Conservation (phyloP, 306 rosid species). For the cucumber (Cucumis sativus) region DNA sequence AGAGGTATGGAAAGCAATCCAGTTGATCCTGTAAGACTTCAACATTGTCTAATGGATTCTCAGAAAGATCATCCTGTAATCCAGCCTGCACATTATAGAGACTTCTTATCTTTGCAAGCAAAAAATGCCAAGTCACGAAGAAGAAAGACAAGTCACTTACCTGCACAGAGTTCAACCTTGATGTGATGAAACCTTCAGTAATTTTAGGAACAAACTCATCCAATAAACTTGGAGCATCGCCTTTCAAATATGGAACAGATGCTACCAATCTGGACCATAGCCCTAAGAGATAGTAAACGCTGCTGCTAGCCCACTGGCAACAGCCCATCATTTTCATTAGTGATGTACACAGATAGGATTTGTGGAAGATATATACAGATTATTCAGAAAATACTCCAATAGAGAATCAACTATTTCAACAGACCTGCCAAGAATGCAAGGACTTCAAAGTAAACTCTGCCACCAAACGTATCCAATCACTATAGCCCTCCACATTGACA, state of each 20-base stretch:
- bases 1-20: slow-evolving; percentile 89
- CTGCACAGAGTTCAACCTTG: slow-evolving; percentile 94
- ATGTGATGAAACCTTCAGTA: slow-evolving; percentile 88
- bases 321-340: slow-evolving; percentile 25
- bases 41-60: slow-evolving; percentile 89
- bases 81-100: slow-evolving; percentile 50
- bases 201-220: slow-evolving; percentile 98
- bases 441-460: slow-evolving; percentile 93
- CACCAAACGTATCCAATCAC: slow-evolving; percentile 86
- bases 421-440: slow-evolving; percentile 93
- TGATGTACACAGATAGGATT: slow-evolving; percentile 11
- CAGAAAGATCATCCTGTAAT: slow-evolving; percentile 85
- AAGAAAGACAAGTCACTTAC: slow-evolving; percentile 26
- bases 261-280: slow-evolving; percentile 98
- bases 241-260: slow-evolving; percentile 97
- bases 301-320: slow-evolving; percentile 98
- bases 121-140: slow-evolving; percentile 5
- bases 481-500: slow-evolving; percentile 77
- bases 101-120: slow-evolving; percentile 9
- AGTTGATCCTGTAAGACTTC: slow-evolving; percentile 98
- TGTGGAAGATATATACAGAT: slow-evolving; percentile 6
- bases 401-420: slow-evolving; percentile 6
- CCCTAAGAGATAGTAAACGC: slow-evolving; percentile 93
- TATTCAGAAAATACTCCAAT: slow-evolving; percentile 4
- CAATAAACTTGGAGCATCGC: slow-evolving; percentile 94